A percentile compares a stretch with the other conserved stretches of the same genome.
Evolutionary conservation across 768 basidiomycete species (phyloP).

Genomic region (Atractiella rhizophila): DNA sequence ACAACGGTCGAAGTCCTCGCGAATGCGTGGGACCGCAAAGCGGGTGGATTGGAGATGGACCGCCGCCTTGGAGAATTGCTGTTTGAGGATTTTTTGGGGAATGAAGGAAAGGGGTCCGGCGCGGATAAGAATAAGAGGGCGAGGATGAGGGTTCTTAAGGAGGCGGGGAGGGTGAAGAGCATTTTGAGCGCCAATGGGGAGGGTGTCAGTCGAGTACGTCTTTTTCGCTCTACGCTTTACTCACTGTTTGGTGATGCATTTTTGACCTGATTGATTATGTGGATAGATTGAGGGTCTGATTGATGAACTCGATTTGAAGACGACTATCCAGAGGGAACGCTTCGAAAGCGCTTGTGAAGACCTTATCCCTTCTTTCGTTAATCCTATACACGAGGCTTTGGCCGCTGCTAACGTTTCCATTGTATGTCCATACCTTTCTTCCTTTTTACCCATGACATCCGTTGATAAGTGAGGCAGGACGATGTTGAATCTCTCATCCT

Average conservation of each 20-base stretch:
- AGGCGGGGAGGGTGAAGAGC: slow-evolving; percentile 67
- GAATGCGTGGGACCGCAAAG: slow-evolving; percentile 48
- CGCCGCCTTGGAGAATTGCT: slow-evolving; percentile 56
- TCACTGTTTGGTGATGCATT: not conserved
- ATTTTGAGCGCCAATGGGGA: slow-evolving; percentile 83
- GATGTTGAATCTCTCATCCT: slow-evolving; percentile 71
- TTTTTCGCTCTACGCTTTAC: not conserved
- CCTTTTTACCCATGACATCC: slow-evolving; percentile 1
- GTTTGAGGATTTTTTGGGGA: slow-evolving; percentile 43
- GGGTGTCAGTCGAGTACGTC: slow-evolving; percentile 40
- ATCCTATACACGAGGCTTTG: slow-evolving; percentile 52
- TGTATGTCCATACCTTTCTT: slow-evolving; percentile 24
- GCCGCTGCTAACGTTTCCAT: slow-evolving; percentile 38
- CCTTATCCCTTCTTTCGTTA: slow-evolving; percentile 35
- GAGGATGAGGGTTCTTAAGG: slow-evolving; percentile 84
- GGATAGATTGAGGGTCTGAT: slow-evolving; percentile 58
- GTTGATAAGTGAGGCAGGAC: slow-evolving; percentile 24
- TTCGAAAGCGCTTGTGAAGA: slow-evolving; percentile 54
- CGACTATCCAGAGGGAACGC: slow-evolving; percentile 46
- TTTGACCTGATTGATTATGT: not conserved
- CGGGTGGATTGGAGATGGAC: slow-evolving; percentile 66
- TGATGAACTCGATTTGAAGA: slow-evolving; percentile 70
- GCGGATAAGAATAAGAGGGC: slow-evolving; percentile 43
- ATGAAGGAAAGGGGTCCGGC: slow-evolving; percentile 28
- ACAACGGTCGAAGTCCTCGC: slow-evolving; percentile 42